phyloP scores from a whole-genome alignment of 306 rosid species.

The Glycine soja region DNA sequence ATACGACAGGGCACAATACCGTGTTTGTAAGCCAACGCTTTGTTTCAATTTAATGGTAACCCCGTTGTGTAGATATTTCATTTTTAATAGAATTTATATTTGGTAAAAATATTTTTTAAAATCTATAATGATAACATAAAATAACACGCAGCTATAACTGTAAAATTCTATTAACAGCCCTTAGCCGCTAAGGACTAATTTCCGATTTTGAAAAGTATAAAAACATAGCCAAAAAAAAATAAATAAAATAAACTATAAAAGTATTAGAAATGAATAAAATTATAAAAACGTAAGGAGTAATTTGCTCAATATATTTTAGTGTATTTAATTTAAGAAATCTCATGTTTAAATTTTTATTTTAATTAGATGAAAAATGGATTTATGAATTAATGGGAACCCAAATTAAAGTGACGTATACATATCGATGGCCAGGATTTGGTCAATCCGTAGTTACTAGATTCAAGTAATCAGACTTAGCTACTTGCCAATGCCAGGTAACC shows the following conservation, averaged over 20 bases:
- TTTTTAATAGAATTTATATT: not conserved
- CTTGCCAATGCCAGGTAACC: not conserved
- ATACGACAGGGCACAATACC: not conserved
- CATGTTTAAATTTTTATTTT: not conserved
- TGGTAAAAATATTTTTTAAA: not conserved
- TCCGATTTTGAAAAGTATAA: not conserved
- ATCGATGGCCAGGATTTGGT: conserved; percentile 6
- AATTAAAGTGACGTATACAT: not conserved
- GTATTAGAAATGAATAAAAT: not conserved
- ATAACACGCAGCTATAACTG: not conserved
- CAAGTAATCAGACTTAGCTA: not conserved
- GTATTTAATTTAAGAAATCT: no score
- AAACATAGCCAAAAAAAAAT: not conserved
- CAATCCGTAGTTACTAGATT: conserved; percentile 19
- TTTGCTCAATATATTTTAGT: not conserved
- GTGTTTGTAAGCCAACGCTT: not conserved
- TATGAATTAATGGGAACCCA: not conserved
- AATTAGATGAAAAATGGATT: not conserved
- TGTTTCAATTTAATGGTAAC: not conserved
- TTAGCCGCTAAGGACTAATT: not conserved
- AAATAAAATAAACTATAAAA: not conserved
- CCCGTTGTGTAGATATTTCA: not conserved
- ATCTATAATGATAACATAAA: not conserved
- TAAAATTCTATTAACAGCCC: not conserved
- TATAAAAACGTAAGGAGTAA: not conserved